Conservation (phyloP, 148 eudicot genomes). For the Simmondsia chinensis region DNA sequence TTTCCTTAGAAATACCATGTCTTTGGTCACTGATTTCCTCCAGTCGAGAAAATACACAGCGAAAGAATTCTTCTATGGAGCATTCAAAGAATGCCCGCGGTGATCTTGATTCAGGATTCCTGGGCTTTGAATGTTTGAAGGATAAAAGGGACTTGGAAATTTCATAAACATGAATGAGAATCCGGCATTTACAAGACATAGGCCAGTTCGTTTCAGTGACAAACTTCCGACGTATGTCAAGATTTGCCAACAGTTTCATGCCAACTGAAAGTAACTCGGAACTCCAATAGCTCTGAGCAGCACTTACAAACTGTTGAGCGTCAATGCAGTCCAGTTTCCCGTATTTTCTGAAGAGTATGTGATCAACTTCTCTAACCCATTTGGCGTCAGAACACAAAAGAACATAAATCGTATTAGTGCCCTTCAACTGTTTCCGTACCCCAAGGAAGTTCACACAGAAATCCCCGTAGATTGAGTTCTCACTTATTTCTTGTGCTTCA, state of each 20-base stretch:
- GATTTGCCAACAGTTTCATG: slow-evolving; percentile 33
- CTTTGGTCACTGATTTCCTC: slow-evolving; percentile 16
- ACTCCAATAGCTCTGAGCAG: slow-evolving; percentile 26
- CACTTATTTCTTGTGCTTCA: slow-evolving; percentile 6
- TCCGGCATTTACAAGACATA: slow-evolving; percentile 16
- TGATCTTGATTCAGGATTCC: slow-evolving; percentile 1
- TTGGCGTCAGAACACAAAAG: slow-evolving; percentile 39
- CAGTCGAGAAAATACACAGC: slow-evolving; percentile 42
- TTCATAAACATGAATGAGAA: slow-evolving; percentile 28
- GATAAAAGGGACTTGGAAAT: slow-evolving; percentile 30
- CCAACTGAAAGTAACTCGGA: slow-evolving; percentile 37
- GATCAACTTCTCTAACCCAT: slow-evolving; percentile 37
- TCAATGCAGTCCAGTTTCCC: slow-evolving; percentile 26
- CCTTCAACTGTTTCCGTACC: slow-evolving; percentile 14
- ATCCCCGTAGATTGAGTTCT: slow-evolving; percentile 12
- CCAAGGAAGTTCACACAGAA: slow-evolving; percentile 55
- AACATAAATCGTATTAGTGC: slow-evolving; percentile 8
- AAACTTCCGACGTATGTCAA: slow-evolving; percentile 23
- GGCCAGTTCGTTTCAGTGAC: slow-evolving; percentile 8
- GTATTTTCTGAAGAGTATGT: slow-evolving; percentile 11
- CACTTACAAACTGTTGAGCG: slow-evolving; percentile 14
- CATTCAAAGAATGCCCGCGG: slow-evolving; percentile 12
- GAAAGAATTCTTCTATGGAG: slow-evolving; percentile 19
- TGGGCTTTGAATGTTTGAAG: slow-evolving; percentile 15
- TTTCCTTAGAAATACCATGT: slow-evolving; percentile 31